Evolutionary conservation across 2,329 filamentous ascomycete species (phyloP), one percentile per base, ranked within the genome.

Genomic region (Penicillium brevicompactum): DNA sequence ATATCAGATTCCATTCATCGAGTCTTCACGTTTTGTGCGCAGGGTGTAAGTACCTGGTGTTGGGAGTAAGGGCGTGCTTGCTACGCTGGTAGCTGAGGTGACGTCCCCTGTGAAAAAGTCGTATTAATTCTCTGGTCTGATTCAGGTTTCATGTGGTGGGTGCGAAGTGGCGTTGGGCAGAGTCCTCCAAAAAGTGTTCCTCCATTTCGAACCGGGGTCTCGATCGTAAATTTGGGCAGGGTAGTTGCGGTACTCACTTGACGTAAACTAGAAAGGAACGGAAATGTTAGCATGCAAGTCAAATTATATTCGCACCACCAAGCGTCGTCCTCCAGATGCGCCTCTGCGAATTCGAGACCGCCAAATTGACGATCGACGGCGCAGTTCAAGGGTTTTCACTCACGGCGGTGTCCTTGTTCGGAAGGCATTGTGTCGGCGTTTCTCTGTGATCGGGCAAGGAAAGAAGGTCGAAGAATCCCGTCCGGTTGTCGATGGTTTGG

Each of bases 1-100:
- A 46, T 55, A 64, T 73, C 63, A 70, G 63, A 66, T 59, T 59
- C 57, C 58, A 54, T 56, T 55, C 49, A 31, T 52, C 52, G 32
- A 40, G 42, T 16, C 51, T 56, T 58, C 53, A 53, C 38, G 37
- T 47, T 50, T 41, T 47, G 51, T 47, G 56, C 50, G 53, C 41
- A 52, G 52, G 49, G 51, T 57, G 56, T 66, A 63, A 44, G 53
- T 71, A 77, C 75, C 74, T 90, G 73, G 90, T 95, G 82, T 88
- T 88, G 72, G 93, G 89, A 85, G 90, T 92, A 77, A 88, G 92
- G 82, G 85, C 89, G 82, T 91, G 90, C 85, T 95, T 93, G 79
- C 89, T 89, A 81, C 93, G 90, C 86, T 96, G 89, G 86, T 96
- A 97, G 83, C 89, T 93, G 83, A 97, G 84, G 88, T 97, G 93